Conservation (phyloP, 2,329 filamentous ascomycete species). For the Aspergillus sp. region DNA sequence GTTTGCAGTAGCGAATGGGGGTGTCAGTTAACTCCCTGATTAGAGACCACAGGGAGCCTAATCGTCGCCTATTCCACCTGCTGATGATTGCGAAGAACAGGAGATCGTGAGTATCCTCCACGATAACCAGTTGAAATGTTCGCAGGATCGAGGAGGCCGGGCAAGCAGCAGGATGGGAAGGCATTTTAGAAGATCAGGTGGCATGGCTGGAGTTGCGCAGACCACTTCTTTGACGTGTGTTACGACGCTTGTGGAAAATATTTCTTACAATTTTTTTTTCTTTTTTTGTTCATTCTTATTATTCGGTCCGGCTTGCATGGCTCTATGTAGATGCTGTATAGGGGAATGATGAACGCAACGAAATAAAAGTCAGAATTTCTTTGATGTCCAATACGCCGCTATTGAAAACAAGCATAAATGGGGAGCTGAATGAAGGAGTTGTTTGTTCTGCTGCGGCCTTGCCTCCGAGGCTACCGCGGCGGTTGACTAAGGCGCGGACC, state of each 20-base stretch:
- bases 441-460: constrained; percentile 12
- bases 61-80: constrained; percentile 19
- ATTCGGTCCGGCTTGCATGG: constrained; percentile 25
- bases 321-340: constrained; percentile 28
- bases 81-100: constrained; percentile 14
- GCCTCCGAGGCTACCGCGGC: constrained; percentile 7
- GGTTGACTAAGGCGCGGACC: constrained; percentile 11
- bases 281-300: constrained; percentile 27
- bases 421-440: background rate
- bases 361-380: constrained; percentile 10
- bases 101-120: constrained; percentile 9
- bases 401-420: no score
- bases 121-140: constrained; percentile 11
- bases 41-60: constrained; percentile 35
- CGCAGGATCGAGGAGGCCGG: constrained; percentile 11
- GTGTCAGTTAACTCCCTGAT: constrained; percentile 33
- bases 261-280: constrained; percentile 27
- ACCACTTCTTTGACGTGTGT: constrained; percentile 33
- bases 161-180: constrained; percentile 17
- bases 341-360: constrained; percentile 15
- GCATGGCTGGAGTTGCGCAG: constrained; percentile 32
- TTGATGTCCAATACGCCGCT: background rate
- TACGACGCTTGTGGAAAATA: constrained; percentile 35
- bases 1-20: constrained; percentile 35
- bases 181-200: constrained; percentile 24